Conservation (phyloP, 2,329 filamentous ascomycete genomes). For the Aspergillus novofumigatus region DNA sequence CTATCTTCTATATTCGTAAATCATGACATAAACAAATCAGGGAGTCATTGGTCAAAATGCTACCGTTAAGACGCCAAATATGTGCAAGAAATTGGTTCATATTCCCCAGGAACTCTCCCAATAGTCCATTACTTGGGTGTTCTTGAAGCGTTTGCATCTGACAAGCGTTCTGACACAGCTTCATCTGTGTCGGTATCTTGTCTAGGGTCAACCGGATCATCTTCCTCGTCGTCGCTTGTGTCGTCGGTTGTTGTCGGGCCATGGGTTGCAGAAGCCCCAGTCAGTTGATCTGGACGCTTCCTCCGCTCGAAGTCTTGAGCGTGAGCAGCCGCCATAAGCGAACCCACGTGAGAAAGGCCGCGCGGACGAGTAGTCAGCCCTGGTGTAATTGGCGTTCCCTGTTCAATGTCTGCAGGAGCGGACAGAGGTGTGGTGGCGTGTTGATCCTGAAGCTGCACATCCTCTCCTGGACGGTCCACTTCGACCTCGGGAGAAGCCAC, state of each 20-base stretch:
- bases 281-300: conserved; percentile 48
- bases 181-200: conserved; percentile 10
- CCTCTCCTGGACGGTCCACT: conserved; percentile 14
- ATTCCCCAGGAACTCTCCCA: background rate
- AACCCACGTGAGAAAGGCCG: conserved; percentile 52
- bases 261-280: conserved; percentile 30
- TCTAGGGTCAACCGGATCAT: conserved; percentile 18
- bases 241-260: conserved; percentile 34
- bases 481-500: conserved; percentile 26
- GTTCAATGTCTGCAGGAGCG: conserved; percentile 24
- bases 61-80: background rate
- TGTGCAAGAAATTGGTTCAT: background rate
- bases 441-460: conserved; percentile 25
- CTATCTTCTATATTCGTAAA: background rate
- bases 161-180: conserved; percentile 14
- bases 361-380: conserved; percentile 24
- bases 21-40: background rate
- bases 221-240: conserved; percentile 36
- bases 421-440: conserved; percentile 15
- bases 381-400: conserved; percentile 23
- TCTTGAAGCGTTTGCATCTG: conserved; percentile 5
- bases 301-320: conserved; percentile 88
- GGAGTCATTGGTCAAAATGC: background rate
- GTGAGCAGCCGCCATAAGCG: conserved; percentile 78
- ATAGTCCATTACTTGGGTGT: background rate